Evolutionary conservation across 2,329 filamentous ascomycete species (phyloP).

Genomic region (Mycosphaerella sp.): DNA sequence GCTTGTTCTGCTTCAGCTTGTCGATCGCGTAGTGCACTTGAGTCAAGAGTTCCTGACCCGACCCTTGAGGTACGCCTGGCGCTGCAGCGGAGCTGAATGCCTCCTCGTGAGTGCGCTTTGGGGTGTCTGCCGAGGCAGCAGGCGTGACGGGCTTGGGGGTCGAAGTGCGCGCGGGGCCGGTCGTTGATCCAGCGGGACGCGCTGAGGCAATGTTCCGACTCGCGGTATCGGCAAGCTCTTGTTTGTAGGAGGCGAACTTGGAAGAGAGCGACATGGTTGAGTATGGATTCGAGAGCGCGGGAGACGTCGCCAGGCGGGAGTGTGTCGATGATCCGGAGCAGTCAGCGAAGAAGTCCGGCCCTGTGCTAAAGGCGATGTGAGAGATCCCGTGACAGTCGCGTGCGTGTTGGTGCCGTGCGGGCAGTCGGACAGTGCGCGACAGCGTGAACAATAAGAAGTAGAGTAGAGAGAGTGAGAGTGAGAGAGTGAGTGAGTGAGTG

Average conservation of each 20-base stretch:
- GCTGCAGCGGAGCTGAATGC: conserved; percentile 19
- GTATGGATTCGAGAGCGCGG: background rate
- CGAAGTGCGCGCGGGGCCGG: conserved; percentile 22
- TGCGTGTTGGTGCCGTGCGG: background rate
- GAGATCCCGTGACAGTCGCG: background rate
- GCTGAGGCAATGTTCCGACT: conserved; percentile 28
- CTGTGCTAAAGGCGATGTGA: background rate
- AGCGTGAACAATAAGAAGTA: background rate
- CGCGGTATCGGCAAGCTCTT: conserved; percentile 29
- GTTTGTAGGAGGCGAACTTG: conserved; percentile 28
- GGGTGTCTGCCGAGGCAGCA: conserved; percentile 61
- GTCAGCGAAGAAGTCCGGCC: conserved; percentile 31
- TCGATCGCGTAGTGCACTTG: conserved; percentile 83
- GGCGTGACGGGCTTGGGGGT: conserved; percentile 23
- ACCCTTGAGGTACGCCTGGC: conserved; percentile 50
- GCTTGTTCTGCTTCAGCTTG: conserved; percentile 64
- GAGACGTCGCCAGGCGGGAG: background rate
- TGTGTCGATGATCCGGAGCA: conserved; percentile 19
- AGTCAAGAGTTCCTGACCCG: conserved; percentile 63
- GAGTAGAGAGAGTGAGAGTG: background rate
- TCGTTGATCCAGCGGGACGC: conserved; percentile 21
- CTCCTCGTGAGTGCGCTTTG: conserved; percentile 39
- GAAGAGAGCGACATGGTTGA: conserved; percentile 29
- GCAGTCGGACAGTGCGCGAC: background rate
- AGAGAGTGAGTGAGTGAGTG: background rate